A percentile compares a stretch with the other conserved stretches of the same genome.
Evolutionary conservation across 1,284 basidiomycete species (phyloP).

Genomic region (Rhodotorula sp.): DNA sequence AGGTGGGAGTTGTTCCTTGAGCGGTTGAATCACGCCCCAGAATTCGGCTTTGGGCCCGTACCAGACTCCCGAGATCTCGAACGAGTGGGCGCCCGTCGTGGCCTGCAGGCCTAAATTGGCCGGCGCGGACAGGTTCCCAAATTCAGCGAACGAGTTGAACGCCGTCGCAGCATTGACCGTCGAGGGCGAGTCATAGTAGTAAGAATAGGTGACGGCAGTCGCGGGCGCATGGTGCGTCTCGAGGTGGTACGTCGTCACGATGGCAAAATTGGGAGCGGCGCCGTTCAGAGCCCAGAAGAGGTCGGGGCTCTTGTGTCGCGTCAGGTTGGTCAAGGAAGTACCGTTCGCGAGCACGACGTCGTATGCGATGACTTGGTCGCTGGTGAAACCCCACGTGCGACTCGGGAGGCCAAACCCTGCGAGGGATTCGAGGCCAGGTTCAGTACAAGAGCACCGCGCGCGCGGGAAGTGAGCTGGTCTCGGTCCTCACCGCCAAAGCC

Average conservation of each 20-base stretch:
- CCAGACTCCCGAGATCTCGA: slow-evolving; percentile 24
- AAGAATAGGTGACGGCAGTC: slow-evolving; percentile 26
- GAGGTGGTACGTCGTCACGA: slow-evolving; percentile 45
- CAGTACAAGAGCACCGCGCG: background rate
- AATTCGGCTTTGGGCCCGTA: slow-evolving; percentile 18
- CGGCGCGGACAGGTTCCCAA: slow-evolving; percentile 24
- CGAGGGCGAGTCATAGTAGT: slow-evolving; percentile 18
- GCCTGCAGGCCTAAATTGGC: slow-evolving; percentile 25
- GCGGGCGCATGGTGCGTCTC: slow-evolving; percentile 23
- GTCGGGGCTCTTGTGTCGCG: slow-evolving; percentile 27
- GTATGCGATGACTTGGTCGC: slow-evolving; percentile 46
- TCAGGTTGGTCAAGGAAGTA: slow-evolving; percentile 41
- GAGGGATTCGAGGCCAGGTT: background rate
- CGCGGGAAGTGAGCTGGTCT: background rate
- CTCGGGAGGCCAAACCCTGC: slow-evolving; percentile 38
- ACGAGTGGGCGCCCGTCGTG: slow-evolving; percentile 4
- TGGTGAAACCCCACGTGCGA: slow-evolving; percentile 47
- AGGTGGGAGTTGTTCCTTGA: slow-evolving; percentile 16
- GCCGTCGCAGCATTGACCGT: slow-evolving; percentile 17
- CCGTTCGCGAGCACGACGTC: slow-evolving; percentile 50
- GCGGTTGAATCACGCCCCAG: slow-evolving; percentile 8
- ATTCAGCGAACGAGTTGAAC: slow-evolving; percentile 17
- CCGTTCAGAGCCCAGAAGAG: slow-evolving; percentile 48
- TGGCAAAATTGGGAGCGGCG: slow-evolving; percentile 47
- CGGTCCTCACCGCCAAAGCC: slow-evolving; percentile 42